Percentiles rank a stretch among this genome's conserved stretches.
Conservation (phyloP, 306 rosid genomes). For the Vigna angularis region DNA sequence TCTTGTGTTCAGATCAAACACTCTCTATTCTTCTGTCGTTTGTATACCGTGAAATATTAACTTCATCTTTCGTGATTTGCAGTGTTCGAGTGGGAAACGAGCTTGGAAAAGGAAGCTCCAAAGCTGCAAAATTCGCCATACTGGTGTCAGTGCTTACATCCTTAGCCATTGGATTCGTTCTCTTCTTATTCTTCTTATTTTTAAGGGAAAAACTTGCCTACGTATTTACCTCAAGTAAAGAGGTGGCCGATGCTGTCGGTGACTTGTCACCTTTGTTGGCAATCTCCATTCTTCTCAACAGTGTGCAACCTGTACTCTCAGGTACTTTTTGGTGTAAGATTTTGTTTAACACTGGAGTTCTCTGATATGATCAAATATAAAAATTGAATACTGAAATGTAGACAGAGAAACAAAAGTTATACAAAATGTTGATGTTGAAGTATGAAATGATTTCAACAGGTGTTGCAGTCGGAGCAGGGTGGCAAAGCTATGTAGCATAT, state of each 20-base stretch:
- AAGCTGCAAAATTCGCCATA: constrained; percentile 57
- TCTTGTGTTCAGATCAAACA: not conserved
- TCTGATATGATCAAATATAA: too few relatives aligned
- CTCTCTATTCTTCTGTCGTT: too few relatives aligned
- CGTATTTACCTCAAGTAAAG: constrained; percentile 48
- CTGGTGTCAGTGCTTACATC: constrained; percentile 52
- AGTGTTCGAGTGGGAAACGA: constrained; percentile 69
- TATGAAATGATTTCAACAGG: constrained; percentile 40
- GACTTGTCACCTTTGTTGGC: constrained; percentile 57
- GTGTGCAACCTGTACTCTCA: constrained; percentile 68
- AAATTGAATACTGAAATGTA: too few relatives aligned
- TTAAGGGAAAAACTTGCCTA: constrained; percentile 55
- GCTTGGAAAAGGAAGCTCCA: constrained; percentile 60
- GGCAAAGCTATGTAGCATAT: constrained; percentile 56
- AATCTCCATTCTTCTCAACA: constrained; percentile 56
- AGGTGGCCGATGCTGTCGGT: constrained; percentile 50
- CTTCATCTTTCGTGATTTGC: constrained; percentile 26
- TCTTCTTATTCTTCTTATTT: constrained; percentile 51
- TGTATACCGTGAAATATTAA: not conserved
- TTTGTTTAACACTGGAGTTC: too few relatives aligned
- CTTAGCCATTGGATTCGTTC: constrained; percentile 43
- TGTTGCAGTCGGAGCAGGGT: constrained; percentile 64
- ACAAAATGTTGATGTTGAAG: not conserved
- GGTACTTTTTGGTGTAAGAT: constrained; percentile 21
- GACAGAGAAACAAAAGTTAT: too few relatives aligned